A percentile compares a stretch with the other conserved stretches of the same genome.
phyloP scores from a whole-genome alignment of 108 stramenopile genomes.

The Cyclotella distinguenda region DNA sequence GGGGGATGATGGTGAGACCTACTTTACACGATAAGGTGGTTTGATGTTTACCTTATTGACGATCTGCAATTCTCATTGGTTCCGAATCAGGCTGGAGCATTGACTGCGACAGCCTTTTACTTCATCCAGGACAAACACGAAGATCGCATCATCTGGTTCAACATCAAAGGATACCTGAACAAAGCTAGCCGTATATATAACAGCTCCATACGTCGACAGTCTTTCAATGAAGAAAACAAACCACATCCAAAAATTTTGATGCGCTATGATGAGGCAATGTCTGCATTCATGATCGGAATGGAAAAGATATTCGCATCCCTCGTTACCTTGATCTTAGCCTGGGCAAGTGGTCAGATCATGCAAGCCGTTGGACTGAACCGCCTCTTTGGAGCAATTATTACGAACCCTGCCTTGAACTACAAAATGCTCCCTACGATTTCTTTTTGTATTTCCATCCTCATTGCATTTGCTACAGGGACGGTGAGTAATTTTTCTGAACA shows the following conservation, averaged over 20 bases:
- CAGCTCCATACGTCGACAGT: neutral
- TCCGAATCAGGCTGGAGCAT: conserved; percentile 38
- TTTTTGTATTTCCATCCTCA: conserved; percentile 60
- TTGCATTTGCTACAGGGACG: conserved; percentile 70
- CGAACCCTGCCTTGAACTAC: conserved; percentile 34
- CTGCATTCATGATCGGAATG: conserved; percentile 54
- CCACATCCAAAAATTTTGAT: conserved; percentile 30
- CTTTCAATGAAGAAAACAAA: conserved; percentile 5
- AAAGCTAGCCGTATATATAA: neutral
- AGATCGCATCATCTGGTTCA: conserved; percentile 31
- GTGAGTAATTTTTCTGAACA: neutral
- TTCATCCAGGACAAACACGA: conserved; percentile 53
- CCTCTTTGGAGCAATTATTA: conserved; percentile 54
- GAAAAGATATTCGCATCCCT: conserved; percentile 46
- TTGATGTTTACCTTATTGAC: neutral
- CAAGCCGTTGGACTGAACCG: conserved; percentile 55
- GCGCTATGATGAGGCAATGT: conserved; percentile 34
- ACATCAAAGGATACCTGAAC: conserved; percentile 16
- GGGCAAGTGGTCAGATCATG: conserved; percentile 68
- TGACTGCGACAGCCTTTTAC: conserved; percentile 46
- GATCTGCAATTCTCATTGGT: neutral
- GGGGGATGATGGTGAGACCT: conserved; percentile 33
- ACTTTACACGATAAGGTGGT: too few species aligned
- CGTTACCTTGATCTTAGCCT: conserved; percentile 53
- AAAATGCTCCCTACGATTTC: conserved; percentile 56